These are phyloP conservation scores for Hymenotorrendiella dingleyae DNA, from an alignment of 2,329 filamentous ascomycete genomes.

Conservation along the genomic window DNA sequence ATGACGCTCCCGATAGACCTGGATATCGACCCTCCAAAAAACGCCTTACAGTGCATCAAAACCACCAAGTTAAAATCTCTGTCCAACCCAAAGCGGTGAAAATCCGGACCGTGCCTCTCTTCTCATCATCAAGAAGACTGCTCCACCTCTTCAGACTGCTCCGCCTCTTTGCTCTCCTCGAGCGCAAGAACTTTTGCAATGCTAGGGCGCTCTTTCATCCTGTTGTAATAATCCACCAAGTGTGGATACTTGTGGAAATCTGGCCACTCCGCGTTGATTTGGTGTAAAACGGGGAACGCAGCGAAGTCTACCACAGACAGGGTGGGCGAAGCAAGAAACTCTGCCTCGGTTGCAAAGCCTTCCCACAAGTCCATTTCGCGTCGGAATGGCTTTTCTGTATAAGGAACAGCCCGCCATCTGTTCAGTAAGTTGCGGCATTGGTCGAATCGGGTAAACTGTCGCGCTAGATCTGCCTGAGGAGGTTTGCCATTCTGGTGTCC, in stretches of 20 bases:
- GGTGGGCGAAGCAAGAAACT: constrained; percentile 40
- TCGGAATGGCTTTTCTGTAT: constrained; percentile 18
- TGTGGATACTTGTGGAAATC: constrained; percentile 28
- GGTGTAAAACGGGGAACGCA: constrained; percentile 49
- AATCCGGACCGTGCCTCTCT: too few relatives aligned
- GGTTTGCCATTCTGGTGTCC: constrained; percentile 20
- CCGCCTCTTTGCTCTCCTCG: constrained; percentile 1
- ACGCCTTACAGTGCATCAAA: too few relatives aligned
- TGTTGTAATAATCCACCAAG: constrained; percentile 19
- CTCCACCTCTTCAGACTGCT: background rate
- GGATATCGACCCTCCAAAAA: too few relatives aligned
- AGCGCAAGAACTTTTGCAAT: constrained; percentile 13
- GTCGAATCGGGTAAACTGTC: constrained; percentile 23
- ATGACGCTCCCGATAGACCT: too few relatives aligned
- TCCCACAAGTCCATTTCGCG: constrained; percentile 28
- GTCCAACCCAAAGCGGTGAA: too few relatives aligned
- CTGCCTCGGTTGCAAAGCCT: constrained; percentile 12
- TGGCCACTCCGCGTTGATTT: constrained; percentile 35
- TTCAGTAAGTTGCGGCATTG: constrained; percentile 18
- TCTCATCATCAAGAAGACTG: too few relatives aligned
- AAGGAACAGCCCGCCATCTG: constrained; percentile 20
- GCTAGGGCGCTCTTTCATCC: constrained; percentile 15
- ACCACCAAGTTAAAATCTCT: too few relatives aligned
- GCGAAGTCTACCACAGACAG: constrained; percentile 49
- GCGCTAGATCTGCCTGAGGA: constrained; percentile 21